Conservation (phyloP, 306 rosid species). For the Castanea sativa region DNA sequence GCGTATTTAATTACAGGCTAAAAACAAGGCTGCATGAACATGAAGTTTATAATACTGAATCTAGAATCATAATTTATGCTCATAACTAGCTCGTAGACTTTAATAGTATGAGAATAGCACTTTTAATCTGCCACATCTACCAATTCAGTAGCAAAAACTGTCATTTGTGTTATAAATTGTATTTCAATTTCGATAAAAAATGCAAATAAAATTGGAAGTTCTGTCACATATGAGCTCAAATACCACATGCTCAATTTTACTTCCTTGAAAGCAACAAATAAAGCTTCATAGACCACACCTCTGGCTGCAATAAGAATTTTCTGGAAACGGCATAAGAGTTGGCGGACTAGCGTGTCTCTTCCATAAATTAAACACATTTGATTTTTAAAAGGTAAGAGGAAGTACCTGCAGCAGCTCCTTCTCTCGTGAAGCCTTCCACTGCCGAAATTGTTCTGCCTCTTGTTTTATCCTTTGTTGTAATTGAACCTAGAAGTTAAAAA, state of each 20-base stretch:
- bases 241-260: not conserved
- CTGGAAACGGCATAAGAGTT: slow-evolving; percentile 1
- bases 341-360: slow-evolving; percentile 12
- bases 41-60: not conserved
- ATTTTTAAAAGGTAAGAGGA: slow-evolving; percentile 9
- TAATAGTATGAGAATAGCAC: not conserved
- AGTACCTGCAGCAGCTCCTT: slow-evolving; percentile 95
- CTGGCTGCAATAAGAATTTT: not conserved
- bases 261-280: not conserved
- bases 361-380: not conserved
- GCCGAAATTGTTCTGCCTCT: slow-evolving; percentile 99
- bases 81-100: not conserved
- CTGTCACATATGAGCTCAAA: not conserved
- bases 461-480: slow-evolving; percentile 96
- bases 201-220: not conserved
- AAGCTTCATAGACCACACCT: not conserved
- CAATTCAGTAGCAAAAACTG: not conserved
- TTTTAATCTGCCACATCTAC: not conserved
- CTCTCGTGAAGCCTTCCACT: slow-evolving; percentile 99
- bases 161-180: not conserved
- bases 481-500: slow-evolving; percentile 63
- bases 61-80: not conserved
- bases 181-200: not conserved
- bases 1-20: not conserved
- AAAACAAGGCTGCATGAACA: not conserved